Conservation (phyloP, 148 eudicot genomes). For the Diospyros kaki region DNA sequence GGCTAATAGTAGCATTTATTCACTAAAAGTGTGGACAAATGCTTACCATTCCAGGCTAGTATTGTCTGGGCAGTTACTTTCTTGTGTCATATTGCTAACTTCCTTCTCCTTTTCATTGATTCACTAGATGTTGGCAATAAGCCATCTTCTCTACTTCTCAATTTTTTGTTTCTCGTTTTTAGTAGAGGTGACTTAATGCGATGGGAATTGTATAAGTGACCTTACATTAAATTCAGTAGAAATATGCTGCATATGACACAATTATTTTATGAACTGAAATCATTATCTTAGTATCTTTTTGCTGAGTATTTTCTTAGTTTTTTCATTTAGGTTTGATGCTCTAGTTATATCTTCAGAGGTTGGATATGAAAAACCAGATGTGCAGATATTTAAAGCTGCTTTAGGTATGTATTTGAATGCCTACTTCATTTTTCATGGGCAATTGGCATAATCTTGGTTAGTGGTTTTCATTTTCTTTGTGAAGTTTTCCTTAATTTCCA, state of each 20-base stretch:
- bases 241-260: neutral
- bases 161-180: neutral
- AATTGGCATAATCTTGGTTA: too few species aligned
- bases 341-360: conserved; percentile 88
- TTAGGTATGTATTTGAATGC: conserved; percentile 48
- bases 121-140: neutral
- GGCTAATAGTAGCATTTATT: neutral
- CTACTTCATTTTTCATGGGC: neutral
- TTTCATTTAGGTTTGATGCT: conserved; percentile 73
- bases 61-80: neutral
- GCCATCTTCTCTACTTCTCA: neutral
- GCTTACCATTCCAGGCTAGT: neutral
- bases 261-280: neutral
- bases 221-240: neutral
- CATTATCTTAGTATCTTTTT: neutral
- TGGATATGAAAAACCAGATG: conserved; percentile 90
- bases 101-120: neutral
- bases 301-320: neutral
- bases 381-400: conserved; percentile 69
- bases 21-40: neutral
- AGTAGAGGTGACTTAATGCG: neutral
- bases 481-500: neutral
- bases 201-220: neutral
- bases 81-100: neutral
- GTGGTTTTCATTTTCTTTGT: neutral